Percentiles rank a stretch among this genome's conserved stretches.
phyloP scores from a whole-genome alignment of 148 eudicot genomes.

The Selenicereus undatus region DNA sequence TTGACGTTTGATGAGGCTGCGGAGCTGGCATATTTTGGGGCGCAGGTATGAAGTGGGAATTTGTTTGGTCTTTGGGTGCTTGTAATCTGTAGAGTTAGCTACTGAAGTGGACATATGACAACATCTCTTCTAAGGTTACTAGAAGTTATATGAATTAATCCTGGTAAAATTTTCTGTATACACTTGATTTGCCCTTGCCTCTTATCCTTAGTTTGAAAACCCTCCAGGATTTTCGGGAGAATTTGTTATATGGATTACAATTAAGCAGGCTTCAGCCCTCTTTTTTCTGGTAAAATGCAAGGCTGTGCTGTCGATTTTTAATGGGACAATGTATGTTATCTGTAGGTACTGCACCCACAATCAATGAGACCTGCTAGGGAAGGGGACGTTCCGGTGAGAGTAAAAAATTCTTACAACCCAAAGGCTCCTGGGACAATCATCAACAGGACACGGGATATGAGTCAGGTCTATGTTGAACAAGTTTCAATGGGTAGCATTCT shows the following conservation, averaged over 20 bases:
- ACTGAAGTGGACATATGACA: neutral
- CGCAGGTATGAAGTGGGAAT: slow-evolving; percentile 61
- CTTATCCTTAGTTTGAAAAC: neutral
- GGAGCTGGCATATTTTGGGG: slow-evolving; percentile 99
- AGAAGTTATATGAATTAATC: neutral
- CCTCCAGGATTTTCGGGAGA: neutral
- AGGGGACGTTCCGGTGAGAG: slow-evolving; percentile 90
- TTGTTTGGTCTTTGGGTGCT: neutral
- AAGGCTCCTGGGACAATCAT: slow-evolving; percentile 96
- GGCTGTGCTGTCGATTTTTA: neutral
- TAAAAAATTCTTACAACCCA: slow-evolving; percentile 94
- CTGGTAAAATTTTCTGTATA: neutral
- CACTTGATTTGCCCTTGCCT: neutral
- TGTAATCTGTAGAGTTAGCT: neutral
- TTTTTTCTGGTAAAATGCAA: neutral
- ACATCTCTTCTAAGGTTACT: neutral
- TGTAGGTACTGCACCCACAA: slow-evolving; percentile 95
- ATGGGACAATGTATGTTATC: neutral
- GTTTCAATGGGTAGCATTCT: slow-evolving; percentile 7
- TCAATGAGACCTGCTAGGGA: slow-evolving; percentile 98
- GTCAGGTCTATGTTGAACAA: slow-evolving; percentile 48
- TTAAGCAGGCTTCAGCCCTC: neutral
- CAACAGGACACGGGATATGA: slow-evolving; percentile 71
- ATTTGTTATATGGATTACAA: neutral
- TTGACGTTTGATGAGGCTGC: slow-evolving; percentile 98